These are phyloP conservation scores for Lasiodiplodia hormozganensis DNA, from an alignment of 2,329 filamentous ascomycete species.

Conservation along the genomic window DNA sequence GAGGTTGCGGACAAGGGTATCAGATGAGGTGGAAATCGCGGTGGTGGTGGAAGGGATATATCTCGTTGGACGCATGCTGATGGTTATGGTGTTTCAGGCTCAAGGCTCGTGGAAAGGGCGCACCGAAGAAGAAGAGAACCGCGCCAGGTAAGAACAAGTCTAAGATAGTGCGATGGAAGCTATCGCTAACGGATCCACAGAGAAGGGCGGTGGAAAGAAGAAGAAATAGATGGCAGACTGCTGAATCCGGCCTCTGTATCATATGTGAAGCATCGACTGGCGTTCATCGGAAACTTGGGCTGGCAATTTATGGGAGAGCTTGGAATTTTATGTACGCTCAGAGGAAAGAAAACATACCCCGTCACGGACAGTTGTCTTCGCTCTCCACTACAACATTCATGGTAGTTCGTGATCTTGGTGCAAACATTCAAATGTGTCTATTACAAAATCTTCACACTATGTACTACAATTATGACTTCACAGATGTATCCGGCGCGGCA, in stretches of 20 bases:
- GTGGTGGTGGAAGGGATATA: neutral
- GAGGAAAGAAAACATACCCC: conserved; percentile 5
- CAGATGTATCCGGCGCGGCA: neutral
- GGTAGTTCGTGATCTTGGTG: neutral
- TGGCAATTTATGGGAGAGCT: conserved; percentile 6
- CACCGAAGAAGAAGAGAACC: conserved; percentile 67
- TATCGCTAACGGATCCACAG: neutral
- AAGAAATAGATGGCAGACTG: conserved; percentile 19
- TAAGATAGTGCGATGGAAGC: neutral
- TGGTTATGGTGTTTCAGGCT: conserved; percentile 29
- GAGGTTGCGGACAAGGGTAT: neutral
- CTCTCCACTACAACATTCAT: neutral
- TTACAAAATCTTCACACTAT: conserved; percentile 4
- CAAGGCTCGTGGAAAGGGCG: conserved; percentile 77
- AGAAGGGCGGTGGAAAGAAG: conserved; percentile 17
- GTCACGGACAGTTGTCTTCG: neutral
- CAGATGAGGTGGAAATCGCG: neutral
- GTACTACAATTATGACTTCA: conserved; percentile 10
- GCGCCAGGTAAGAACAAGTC: conserved; percentile 8
- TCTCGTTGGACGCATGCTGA: neutral
- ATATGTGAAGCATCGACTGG: conserved; percentile 25
- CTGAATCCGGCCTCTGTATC: neutral
- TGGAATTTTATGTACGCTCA: neutral
- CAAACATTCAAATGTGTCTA: neutral
- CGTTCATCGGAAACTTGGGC: conserved; percentile 13